Evolutionary conservation across 768 basidiomycete species (phyloP), one percentile per base, ranked within the genome.

Genomic region (Gyrodon lividus): DNA sequence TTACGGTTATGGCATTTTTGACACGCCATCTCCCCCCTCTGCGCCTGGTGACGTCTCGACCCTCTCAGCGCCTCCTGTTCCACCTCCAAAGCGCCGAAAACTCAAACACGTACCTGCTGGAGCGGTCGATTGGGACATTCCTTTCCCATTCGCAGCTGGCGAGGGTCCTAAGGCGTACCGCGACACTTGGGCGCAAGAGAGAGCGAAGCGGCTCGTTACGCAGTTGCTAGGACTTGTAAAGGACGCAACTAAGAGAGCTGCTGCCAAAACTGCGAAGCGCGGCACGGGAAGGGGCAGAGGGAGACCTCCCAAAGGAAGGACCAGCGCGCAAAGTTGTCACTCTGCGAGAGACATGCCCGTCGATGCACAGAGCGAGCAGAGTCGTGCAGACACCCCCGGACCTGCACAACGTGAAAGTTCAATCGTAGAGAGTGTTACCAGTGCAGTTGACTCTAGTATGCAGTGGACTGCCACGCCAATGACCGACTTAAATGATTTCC

Each of bases 51-150:
- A 7, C 20, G 12, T 23, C 0, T 42, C 23, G 20, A 24, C 14
- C 22, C 12, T 6, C 16, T 43, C 41, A 14, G 43, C 43, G 30
- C 40, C 42, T 12, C 16, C 37, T 23, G 12, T 39, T 17, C 64
- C 74, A 7, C 60, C 74, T 6, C 42, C 59, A 17, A 90, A 88
- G 68, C 82, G 80, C 54, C 77, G 87, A 24, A 87, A 79, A 58
- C 71, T 90, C 13, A 75, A 74, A 50, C 70, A 73, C 8, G 87
- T 92, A 13, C 89, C 89, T 30, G 89, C 89, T 19, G 89, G 89
- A 10, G 89, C 89, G 1, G 76, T 67, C 1, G 87, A 90, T 61
- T 92, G 89, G 89, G 87, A 90, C 58, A 79, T 91, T 0, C 89
- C 89, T 0, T 91, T 84, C 64, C 89, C 89, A 6, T 91, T 91